These are phyloP conservation scores for Pterocarpus macrocarpus DNA, from an alignment of 306 rosid genomes.

Conservation along the genomic window DNA sequence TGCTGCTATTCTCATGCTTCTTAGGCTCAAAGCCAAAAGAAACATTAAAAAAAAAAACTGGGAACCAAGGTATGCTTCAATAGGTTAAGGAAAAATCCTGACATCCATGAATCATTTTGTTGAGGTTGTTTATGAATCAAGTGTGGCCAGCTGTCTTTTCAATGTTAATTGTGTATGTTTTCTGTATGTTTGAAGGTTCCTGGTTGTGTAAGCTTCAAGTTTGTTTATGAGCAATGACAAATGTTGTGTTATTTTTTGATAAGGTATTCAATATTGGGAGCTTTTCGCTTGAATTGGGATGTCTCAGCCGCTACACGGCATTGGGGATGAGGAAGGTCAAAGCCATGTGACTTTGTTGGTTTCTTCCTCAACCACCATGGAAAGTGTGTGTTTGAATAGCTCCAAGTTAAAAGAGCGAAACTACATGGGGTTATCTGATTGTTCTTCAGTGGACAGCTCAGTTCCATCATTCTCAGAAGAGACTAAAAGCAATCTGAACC, in stretches of 20 bases:
- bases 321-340: slow-evolving; percentile 70
- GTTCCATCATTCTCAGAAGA: slow-evolving; percentile 55
- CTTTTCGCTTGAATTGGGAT: slow-evolving; percentile 54
- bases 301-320: slow-evolving; percentile 64
- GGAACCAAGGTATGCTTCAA: slow-evolving; percentile 35
- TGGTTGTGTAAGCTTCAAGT: background rate
- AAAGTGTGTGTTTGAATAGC: slow-evolving; percentile 57
- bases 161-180: slow-evolving; percentile 28
- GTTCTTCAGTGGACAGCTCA: slow-evolving; percentile 75
- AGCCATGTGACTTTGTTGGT: slow-evolving; percentile 67
- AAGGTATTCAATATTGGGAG: slow-evolving; percentile 47
- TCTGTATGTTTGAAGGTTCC: slow-evolving; percentile 9
- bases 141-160: slow-evolving; percentile 34
- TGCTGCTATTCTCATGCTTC: no score
- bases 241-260: slow-evolving; percentile 37
- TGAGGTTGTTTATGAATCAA: slow-evolving; percentile 8
- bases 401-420: slow-evolving; percentile 72
- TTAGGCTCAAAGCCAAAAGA: background rate
- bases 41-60: background rate
- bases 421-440: slow-evolving; percentile 84
- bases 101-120: slow-evolving; percentile 8
- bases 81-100: slow-evolving; percentile 14
- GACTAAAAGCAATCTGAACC: slow-evolving; percentile 64
- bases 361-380: slow-evolving; percentile 64
- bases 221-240: slow-evolving; percentile 28